These are phyloP conservation scores for Cubamyces sp. DNA, from an alignment of 768 basidiomycete genomes.

Conservation along the genomic window DNA sequence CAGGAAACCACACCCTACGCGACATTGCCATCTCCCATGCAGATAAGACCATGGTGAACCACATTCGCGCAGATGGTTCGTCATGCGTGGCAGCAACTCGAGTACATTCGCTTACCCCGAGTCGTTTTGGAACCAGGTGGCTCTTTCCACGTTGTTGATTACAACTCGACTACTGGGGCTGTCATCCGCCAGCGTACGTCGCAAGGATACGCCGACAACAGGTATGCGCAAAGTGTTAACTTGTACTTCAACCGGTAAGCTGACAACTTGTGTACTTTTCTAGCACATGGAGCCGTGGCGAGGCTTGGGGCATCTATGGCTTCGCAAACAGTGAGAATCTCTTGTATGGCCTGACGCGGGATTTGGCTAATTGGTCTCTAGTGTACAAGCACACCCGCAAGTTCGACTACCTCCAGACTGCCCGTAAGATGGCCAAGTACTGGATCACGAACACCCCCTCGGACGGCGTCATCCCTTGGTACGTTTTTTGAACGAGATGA, in stretches of 20 bases:
- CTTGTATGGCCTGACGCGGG: neutral
- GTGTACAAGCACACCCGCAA: slow-evolving; percentile 63
- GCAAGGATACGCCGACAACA: slow-evolving; percentile 62
- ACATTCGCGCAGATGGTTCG: slow-evolving; percentile 65
- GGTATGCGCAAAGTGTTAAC: too few species aligned
- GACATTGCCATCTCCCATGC: slow-evolving; percentile 68
- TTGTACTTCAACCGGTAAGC: too few species aligned
- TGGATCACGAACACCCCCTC: slow-evolving; percentile 62
- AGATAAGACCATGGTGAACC: slow-evolving; percentile 67
- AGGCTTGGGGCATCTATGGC: slow-evolving; percentile 73
- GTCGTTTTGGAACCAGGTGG: slow-evolving; percentile 27
- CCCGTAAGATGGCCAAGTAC: slow-evolving; percentile 59
- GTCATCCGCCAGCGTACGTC: slow-evolving; percentile 60
- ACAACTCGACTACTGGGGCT: slow-evolving; percentile 63
- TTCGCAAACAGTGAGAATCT: slow-evolving; percentile 63
- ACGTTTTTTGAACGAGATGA: slow-evolving; percentile 17
- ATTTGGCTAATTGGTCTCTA: slow-evolving; percentile 29
- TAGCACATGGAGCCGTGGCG: slow-evolving; percentile 77
- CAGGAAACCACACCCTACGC: slow-evolving; percentile 59
- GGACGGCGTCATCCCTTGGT: slow-evolving; percentile 74
- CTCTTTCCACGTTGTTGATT: slow-evolving; percentile 62
- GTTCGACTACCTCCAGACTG: slow-evolving; percentile 58
- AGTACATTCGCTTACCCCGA: neutral
- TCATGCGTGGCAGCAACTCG: neutral
- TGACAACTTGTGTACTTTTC: too few species aligned